A percentile compares a stretch with the other conserved stretches of the same genome.
phyloP scores from a whole-genome alignment of 1,284 basidiomycete species.

The Cerrena zonata region DNA sequence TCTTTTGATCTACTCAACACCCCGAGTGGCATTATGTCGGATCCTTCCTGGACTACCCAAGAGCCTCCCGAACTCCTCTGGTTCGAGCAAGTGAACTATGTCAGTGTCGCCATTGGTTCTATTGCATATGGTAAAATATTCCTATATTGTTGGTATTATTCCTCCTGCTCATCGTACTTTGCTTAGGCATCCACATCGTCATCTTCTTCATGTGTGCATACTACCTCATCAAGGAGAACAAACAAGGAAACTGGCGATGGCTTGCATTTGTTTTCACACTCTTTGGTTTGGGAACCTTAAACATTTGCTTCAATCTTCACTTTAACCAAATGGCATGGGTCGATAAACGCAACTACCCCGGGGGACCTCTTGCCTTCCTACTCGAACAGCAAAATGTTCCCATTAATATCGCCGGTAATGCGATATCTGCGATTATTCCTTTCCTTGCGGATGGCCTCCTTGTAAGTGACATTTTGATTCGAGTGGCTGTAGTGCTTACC shows the following conservation, averaged over 20 bases:
- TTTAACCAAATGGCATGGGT: slow-evolving; percentile 6
- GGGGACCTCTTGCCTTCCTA: slow-evolving; percentile 7
- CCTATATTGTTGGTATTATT: too few relatives aligned
- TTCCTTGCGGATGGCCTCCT: background rate
- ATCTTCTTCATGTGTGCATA: background rate
- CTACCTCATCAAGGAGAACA: background rate
- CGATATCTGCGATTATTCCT: background rate
- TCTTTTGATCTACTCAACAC: background rate
- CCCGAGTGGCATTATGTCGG: background rate
- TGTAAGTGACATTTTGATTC: background rate
- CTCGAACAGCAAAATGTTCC: slow-evolving; percentile 1
- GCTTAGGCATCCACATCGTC: background rate
- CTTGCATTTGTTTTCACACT: background rate
- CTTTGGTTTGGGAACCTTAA: slow-evolving; percentile 1
- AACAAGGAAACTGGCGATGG: background rate
- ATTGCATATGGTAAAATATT: background rate
- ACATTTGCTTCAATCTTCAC: background rate
- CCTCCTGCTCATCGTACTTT: background rate
- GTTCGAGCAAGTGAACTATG: background rate
- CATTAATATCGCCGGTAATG: slow-evolving; percentile 3
- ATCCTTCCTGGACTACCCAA: background rate
- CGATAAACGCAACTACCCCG: slow-evolving; percentile 11
- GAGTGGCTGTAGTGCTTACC: background rate
- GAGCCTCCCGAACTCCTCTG: background rate
- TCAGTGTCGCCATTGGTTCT: background rate